phyloP scores from a whole-genome alignment of 352 stramenopile genomes.

The Phytophthora palmivora region DNA sequence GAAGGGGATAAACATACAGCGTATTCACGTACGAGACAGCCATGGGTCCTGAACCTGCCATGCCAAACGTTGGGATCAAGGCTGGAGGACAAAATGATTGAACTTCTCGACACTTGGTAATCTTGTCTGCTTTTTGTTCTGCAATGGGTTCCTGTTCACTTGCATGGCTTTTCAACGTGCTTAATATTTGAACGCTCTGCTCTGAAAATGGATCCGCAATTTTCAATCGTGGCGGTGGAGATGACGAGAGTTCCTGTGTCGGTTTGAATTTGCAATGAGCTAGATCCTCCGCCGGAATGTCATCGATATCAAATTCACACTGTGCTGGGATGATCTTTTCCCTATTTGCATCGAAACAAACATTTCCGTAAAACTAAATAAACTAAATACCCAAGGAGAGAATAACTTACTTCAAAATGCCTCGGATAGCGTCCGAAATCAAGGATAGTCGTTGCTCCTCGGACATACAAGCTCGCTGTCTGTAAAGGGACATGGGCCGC shows the following conservation, averaged over 20 bases:
- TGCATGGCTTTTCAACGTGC: conserved; percentile 1
- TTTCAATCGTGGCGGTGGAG: conserved; percentile 18
- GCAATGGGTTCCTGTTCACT: conserved; percentile 2
- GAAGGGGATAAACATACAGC: conserved; percentile 73
- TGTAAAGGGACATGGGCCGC: conserved; percentile 64
- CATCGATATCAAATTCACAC: conserved; percentile 69
- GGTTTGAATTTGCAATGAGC: conserved; percentile 50
- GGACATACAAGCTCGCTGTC: conserved; percentile 61
- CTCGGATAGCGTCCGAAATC: conserved; percentile 59
- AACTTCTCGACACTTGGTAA: conserved; percentile 54
- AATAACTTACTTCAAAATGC: conserved; percentile 55
- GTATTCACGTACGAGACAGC: conserved; percentile 64
- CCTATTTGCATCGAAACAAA: conserved; percentile 20
- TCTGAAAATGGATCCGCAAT: conserved; percentile 51
- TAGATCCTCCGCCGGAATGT: conserved; percentile 50
- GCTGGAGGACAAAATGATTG: conserved; percentile 68
- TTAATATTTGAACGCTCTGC: not conserved
- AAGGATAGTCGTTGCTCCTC: conserved; percentile 68
- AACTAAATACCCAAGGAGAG: not conserved
- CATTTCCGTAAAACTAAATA: not conserved
- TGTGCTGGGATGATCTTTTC: conserved; percentile 58
- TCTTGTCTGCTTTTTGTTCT: conserved; percentile 3
- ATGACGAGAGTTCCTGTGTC: conserved; percentile 1
- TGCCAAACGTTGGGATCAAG: conserved; percentile 41
- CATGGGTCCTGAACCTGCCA: conserved; percentile 57